Conservation (phyloP, 2,329 filamentous ascomycete species). For the Hypocreales sp. region DNA sequence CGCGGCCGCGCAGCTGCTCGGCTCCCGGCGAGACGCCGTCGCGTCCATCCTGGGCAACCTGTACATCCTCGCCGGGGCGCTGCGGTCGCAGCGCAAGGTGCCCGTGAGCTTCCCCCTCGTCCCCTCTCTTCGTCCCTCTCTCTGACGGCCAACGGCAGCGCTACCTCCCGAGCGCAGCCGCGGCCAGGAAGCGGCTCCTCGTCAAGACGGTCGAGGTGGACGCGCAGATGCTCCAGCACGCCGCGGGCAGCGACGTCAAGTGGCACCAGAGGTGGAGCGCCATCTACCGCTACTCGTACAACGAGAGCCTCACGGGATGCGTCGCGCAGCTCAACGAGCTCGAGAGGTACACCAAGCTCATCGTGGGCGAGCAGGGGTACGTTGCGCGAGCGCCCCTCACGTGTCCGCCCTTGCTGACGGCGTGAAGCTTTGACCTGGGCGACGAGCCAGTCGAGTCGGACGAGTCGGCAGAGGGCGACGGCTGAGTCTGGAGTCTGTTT, state of each 20-base stretch:
- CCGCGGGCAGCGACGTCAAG: slow-evolving; percentile 10
- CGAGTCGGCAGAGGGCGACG: no score
- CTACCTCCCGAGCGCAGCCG: slow-evolving; percentile 40
- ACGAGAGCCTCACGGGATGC: slow-evolving; percentile 36
- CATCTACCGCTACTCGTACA: slow-evolving; percentile 40
- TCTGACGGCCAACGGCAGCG: slow-evolving; percentile 12
- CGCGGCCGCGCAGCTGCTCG: slow-evolving; percentile 31
- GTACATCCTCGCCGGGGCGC: slow-evolving; percentile 39
- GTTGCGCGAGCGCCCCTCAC: slow-evolving; percentile 1
- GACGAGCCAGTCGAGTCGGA: no score
- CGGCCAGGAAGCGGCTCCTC: slow-evolving; percentile 33
- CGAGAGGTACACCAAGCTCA: slow-evolving; percentile 39
- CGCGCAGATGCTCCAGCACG: slow-evolving; percentile 11
- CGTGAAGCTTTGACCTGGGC: no score
- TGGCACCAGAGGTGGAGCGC: slow-evolving; percentile 34
- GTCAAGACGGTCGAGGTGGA: slow-evolving; percentile 34
- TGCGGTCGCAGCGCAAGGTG: slow-evolving; percentile 32
- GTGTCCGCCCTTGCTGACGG: background rate
- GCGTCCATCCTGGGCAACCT: slow-evolving; percentile 41
- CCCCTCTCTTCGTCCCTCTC: background rate
- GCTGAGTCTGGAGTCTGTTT: no score
- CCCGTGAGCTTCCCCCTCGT: slow-evolving; percentile 20
- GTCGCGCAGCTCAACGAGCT: slow-evolving; percentile 37
- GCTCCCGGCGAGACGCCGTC: slow-evolving; percentile 38
- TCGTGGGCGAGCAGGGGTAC: slow-evolving; percentile 38